A percentile compares a stretch with the other conserved stretches of the same genome.
phyloP scores from a whole-genome alignment of 2,329 filamentous ascomycete genomes.

The Colletotrichum shisoi region DNA sequence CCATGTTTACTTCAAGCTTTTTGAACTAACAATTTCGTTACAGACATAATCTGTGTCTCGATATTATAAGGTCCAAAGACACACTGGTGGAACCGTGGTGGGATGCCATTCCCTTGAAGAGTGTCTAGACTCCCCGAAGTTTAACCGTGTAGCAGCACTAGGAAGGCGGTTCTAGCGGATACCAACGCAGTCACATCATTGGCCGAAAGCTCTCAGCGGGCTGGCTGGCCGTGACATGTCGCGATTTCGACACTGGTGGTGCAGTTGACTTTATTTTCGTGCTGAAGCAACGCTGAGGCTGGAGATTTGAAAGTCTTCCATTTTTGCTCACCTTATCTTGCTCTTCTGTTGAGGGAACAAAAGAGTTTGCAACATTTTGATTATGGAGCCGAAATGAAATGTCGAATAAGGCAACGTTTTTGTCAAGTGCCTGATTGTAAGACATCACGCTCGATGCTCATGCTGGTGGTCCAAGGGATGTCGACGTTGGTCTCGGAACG shows the following conservation, averaged over 20 bases:
- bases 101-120: background rate
- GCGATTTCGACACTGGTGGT: background rate
- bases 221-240: no score
- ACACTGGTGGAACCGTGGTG: background rate
- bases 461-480: conserved; percentile 25
- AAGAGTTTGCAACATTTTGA: background rate
- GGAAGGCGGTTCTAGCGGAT: no score
- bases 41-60: background rate
- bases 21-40: background rate
- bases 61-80: background rate
- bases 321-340: background rate
- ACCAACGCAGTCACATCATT: background rate
- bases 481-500: conserved; percentile 6
- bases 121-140: background rate
- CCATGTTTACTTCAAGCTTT: rapidly evolving
- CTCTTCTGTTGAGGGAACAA: no score
- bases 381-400: conserved; percentile 2
- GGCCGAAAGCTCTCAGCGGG: background rate
- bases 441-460: conserved; percentile 10
- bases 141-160: conserved; percentile 17
- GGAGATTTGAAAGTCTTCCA: no score
- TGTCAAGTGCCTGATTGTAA: conserved; percentile 11
- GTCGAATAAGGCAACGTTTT: conserved; percentile 2
- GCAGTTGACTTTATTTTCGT: background rate
- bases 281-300: background rate